phyloP scores from a whole-genome alignment of 1,139 yeast species.

The Meyerozyma sp. region DNA sequence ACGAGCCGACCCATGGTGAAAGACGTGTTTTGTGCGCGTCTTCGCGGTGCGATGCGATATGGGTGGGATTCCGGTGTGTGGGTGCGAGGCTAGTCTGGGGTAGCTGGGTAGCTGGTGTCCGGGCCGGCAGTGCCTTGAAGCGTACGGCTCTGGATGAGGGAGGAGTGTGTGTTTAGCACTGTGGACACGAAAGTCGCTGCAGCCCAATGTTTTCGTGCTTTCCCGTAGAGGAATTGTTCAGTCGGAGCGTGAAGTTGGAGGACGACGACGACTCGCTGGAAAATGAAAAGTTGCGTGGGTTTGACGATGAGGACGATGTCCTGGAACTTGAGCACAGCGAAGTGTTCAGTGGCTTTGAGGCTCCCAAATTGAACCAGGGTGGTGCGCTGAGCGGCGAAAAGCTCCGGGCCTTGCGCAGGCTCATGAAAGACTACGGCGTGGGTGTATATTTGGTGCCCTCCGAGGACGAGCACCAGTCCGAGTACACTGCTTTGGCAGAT shows the following conservation, averaged over 20 bases:
- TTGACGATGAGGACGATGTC: background rate
- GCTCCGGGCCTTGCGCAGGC: conserved; percentile 27
- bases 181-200: no score
- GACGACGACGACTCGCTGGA: background rate
- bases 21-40: background rate
- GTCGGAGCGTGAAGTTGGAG: background rate
- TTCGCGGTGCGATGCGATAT: background rate
- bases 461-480: conserved; percentile 59
- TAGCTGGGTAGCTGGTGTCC: no score
- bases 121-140: background rate
- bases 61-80: background rate
- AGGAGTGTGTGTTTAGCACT: background rate
- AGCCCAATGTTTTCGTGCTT: background rate
- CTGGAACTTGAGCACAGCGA: background rate
- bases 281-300: background rate
- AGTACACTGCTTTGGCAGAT: conserved; percentile 47
- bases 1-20: conserved; percentile 64
- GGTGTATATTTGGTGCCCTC: conserved; percentile 53
- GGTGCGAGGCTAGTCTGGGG: no score
- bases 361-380: background rate
- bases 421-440: conserved; percentile 37
- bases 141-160: background rate
- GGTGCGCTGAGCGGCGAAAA: conserved; percentile 8
- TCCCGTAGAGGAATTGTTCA: background rate
- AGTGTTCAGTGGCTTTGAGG: background rate